These are phyloP conservation scores for Leucosporidium yakuticum DNA, from an alignment of 768 basidiomycete genomes.

Conservation along the genomic window DNA sequence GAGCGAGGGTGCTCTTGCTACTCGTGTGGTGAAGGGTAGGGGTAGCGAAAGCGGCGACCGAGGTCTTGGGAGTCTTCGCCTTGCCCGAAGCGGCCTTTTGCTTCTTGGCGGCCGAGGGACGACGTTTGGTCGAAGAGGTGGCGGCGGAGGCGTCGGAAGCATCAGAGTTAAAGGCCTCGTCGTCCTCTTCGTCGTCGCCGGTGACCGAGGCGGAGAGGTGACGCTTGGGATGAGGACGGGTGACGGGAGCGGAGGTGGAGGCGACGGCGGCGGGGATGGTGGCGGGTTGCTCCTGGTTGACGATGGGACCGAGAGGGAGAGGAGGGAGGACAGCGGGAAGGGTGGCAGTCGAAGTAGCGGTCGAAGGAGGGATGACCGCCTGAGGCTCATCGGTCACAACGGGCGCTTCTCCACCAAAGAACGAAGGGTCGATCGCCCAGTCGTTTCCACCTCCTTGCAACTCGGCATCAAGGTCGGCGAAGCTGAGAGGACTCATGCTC, in stretches of 20 bases:
- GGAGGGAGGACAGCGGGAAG: neutral
- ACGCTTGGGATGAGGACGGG: conserved; percentile 8
- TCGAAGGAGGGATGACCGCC: neutral
- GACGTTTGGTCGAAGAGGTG: neutral
- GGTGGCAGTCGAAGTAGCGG: neutral
- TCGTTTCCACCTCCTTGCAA: neutral
- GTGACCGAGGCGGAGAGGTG: conserved; percentile 10
- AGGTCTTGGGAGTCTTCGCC: conserved; percentile 7
- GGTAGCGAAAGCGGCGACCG: conserved; percentile 21
- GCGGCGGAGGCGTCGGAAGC: neutral
- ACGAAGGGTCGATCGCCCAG: conserved; percentile 24
- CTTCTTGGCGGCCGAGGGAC: conserved; percentile 16
- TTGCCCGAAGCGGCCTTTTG: conserved; percentile 1
- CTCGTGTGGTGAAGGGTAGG: conserved; percentile 26
- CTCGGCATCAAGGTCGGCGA: conserved; percentile 26
- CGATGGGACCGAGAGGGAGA: neutral
- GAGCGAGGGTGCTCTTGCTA: conserved; percentile 19
- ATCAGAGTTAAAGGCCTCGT: conserved; percentile 9
- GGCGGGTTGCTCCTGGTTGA: neutral
- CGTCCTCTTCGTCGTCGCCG: neutral
- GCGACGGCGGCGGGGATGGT: neutral
- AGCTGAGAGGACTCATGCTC: conserved; percentile 18
- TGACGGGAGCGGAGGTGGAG: too few species aligned
- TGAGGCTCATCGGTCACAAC: neutral
- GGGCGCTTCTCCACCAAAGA: conserved; percentile 10